Conservation (phyloP, 2,329 filamentous ascomycete species). For the Neonectria punicea region DNA sequence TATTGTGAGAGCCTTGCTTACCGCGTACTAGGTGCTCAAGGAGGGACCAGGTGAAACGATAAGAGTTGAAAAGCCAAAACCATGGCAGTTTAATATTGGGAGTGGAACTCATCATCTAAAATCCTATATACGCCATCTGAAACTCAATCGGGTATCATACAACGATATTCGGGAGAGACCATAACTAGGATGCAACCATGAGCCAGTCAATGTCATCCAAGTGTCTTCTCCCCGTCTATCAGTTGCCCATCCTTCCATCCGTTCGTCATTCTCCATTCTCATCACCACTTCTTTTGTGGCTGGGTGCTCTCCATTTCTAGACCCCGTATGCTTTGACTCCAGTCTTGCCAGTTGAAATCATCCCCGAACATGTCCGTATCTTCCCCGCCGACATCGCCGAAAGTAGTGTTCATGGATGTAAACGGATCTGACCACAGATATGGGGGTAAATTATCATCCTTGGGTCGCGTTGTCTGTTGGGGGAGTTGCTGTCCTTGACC, state of each 20-base stretch:
- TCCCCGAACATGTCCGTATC: constrained; percentile 54
- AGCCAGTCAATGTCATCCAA: constrained; percentile 9
- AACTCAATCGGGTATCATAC: constrained; percentile 42
- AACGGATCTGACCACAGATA: constrained; percentile 55
- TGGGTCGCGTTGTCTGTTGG: constrained; percentile 35
- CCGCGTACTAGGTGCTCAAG: neutral
- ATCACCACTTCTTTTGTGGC: constrained; percentile 37
- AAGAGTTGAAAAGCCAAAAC: neutral
- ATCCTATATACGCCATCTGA: constrained; percentile 17
- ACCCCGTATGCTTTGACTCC: constrained; percentile 55
- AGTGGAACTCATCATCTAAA: constrained; percentile 33
- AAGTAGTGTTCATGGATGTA: constrained; percentile 42
- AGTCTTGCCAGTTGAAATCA: constrained; percentile 61
- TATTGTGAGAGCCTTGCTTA: neutral
- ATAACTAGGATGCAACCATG: neutral
- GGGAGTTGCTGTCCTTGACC: constrained; percentile 26
- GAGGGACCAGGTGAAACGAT: neutral
- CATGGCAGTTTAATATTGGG: constrained; percentile 3
- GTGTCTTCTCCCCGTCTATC: constrained; percentile 1
- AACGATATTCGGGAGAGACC: constrained; percentile 18
- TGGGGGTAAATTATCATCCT: constrained; percentile 51
- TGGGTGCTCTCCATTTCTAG: constrained; percentile 49
- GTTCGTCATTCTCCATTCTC: neutral
- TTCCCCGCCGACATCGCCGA: constrained; percentile 43
- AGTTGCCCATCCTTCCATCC: constrained; percentile 6